Conservation (phyloP, 1,284 basidiomycete genomes). For the Ustilago xerochloae region DNA sequence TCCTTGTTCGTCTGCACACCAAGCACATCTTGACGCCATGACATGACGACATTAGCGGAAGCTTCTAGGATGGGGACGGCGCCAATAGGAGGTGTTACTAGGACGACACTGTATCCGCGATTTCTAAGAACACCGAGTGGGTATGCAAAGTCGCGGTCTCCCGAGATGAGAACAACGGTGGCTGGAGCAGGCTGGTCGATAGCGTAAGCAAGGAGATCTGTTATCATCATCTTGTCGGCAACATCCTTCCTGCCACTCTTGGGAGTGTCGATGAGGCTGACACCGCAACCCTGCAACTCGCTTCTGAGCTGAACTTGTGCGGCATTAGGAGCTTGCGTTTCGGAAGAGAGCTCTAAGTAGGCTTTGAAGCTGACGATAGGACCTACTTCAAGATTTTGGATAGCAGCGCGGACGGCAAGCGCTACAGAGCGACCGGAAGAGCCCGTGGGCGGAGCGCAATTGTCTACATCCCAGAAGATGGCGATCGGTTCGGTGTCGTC, state of each 20-base stretch:
- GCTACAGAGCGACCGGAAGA: conserved; percentile 56
- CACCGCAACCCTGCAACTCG: conserved; percentile 62
- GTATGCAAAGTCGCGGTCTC: conserved; percentile 64
- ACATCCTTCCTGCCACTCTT: conserved; percentile 63
- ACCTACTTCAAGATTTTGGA: conserved; percentile 43
- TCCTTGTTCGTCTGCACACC: conserved; percentile 47
- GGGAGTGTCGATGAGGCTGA: conserved; percentile 61
- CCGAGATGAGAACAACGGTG: conserved; percentile 59
- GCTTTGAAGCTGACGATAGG: conserved; percentile 63
- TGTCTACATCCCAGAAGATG: conserved; percentile 64
- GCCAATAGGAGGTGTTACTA: conserved; percentile 59
- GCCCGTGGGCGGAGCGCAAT: conserved; percentile 59
- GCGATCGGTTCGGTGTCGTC: conserved; percentile 46
- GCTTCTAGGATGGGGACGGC: conserved; percentile 60
- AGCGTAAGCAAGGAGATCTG: conserved; percentile 59
- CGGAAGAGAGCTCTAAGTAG: conserved; percentile 58
- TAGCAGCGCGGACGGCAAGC: conserved; percentile 46
- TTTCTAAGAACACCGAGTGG: conserved; percentile 59
- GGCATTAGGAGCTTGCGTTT: conserved; percentile 42
- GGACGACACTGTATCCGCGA: conserved; percentile 56
- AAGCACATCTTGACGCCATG: conserved; percentile 64
- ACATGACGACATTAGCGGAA: conserved; percentile 53
- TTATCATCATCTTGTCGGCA: conserved; percentile 65
- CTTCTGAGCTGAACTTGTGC: conserved; percentile 55
- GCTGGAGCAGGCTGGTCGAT: conserved; percentile 59